Percentiles rank a stretch among this genome's conserved stretches.
Evolutionary conservation across 257 asterid genomes (phyloP).

Genomic region (Rubia yunnanensis): DNA sequence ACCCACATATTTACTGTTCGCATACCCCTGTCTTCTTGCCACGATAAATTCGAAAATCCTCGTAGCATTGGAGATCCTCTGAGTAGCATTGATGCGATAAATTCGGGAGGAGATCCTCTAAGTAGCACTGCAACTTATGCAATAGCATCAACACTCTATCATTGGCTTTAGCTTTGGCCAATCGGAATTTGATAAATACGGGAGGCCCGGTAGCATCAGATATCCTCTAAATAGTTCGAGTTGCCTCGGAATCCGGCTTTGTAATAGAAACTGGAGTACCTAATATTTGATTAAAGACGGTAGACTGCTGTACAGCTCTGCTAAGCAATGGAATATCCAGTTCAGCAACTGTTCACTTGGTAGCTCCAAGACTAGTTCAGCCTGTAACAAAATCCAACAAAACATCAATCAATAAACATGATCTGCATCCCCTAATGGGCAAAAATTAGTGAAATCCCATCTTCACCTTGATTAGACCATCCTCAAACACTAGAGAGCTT

Average conservation of each 20-base stretch:
- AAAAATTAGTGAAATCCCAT: neutral
- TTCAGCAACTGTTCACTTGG: slow-evolving; percentile 92
- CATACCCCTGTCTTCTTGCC: too few relatives aligned
- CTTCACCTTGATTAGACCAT: slow-evolving; percentile 69
- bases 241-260: too few relatives aligned
- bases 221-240: too few relatives aligned
- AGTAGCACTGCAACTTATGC: too few relatives aligned
- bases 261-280: slow-evolving; percentile 4
- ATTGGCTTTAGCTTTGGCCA: too few relatives aligned
- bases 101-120: too few relatives aligned
- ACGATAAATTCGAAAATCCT: too few relatives aligned
- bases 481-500: slow-evolving; percentile 61
- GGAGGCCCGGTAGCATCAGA: too few relatives aligned
- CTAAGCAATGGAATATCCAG: slow-evolving; percentile 90
- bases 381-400: slow-evolving; percentile 34
- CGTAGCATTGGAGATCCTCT: too few relatives aligned
- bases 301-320: slow-evolving; percentile 73
- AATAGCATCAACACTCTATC: too few relatives aligned
- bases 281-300: slow-evolving; percentile 85
- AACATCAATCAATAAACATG: neutral
- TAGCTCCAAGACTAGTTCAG: slow-evolving; percentile 82
- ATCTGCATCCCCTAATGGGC: neutral
- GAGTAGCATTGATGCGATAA: too few relatives aligned
- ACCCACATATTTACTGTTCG: neutral
- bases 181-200: too few relatives aligned